These are phyloP conservation scores for Diaporthe destruens DNA, from an alignment of 2,329 filamentous ascomycete genomes.

Conservation along the genomic window DNA sequence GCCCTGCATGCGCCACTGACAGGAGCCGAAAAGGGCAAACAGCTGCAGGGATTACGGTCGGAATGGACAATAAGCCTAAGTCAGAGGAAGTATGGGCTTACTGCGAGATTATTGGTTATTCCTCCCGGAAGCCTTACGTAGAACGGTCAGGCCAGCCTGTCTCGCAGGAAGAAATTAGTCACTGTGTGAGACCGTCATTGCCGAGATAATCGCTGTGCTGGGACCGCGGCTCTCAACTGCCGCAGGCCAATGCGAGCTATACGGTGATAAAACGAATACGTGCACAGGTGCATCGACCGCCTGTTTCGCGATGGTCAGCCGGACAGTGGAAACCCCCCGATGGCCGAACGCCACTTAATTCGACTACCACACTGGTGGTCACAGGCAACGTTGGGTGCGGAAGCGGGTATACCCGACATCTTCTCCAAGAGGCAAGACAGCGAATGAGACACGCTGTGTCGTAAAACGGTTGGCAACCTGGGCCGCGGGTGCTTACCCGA, in stretches of 20 bases:
- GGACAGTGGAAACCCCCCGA: constrained; percentile 23
- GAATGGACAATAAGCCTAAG: not conserved
- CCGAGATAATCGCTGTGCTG: not conserved
- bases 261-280: not conserved
- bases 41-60: constrained; percentile 3
- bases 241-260: constrained; percentile 8
- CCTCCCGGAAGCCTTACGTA: too few species aligned
- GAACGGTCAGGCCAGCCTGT: not conserved
- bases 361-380: not conserved
- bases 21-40: not conserved
- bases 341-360: constrained; percentile 5
- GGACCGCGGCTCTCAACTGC: not conserved
- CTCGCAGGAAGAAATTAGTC: not conserved
- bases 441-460: constrained; percentile 2
- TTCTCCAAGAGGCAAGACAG: constrained; percentile 14
- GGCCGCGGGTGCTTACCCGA: constrained; percentile 5
- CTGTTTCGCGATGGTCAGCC: constrained; percentile 12
- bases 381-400: not conserved
- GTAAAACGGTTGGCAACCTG: not conserved
- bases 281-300: not conserved
- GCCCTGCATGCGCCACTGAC: constrained; percentile 5
- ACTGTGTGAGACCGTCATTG: not conserved
- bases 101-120: not conserved
- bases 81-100: not conserved
- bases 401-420: constrained; percentile 21